A percentile compares a stretch with the other conserved stretches of the same genome.
phyloP scores from a whole-genome alignment of 805 yeast species.

The Yarrowia phangngaensis region DNA sequence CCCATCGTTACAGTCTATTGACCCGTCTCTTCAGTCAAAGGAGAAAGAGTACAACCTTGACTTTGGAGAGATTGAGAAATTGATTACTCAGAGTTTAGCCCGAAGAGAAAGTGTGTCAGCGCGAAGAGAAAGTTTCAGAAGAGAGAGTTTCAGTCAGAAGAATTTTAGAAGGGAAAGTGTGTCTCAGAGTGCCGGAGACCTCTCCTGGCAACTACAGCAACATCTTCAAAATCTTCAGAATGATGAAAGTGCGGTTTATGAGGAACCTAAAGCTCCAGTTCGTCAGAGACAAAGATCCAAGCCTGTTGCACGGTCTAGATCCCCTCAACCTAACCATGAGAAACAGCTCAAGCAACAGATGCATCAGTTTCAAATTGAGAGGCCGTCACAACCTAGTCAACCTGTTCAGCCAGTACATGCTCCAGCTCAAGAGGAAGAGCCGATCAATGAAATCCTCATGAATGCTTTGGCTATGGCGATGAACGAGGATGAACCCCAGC shows the following conservation, averaged over 20 bases:
- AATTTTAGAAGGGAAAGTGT: conserved; percentile 20
- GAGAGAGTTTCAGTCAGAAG: too few species aligned
- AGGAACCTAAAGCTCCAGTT: conserved; percentile 3
- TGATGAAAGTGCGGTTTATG: conserved; percentile 19
- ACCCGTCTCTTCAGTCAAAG: conserved; percentile 4
- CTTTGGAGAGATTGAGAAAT: conserved; percentile 20
- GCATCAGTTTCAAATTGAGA: conserved; percentile 26
- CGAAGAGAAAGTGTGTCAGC: conserved; percentile 15
- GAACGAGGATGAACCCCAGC: conserved; percentile 23
- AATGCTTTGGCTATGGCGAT: conserved; percentile 31
- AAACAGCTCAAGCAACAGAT: conserved; percentile 25
- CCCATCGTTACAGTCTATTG: too few species aligned
- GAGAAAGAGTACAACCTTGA: conserved; percentile 17
- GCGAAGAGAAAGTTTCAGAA: conserved; percentile 21
- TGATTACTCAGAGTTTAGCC: conserved; percentile 19
- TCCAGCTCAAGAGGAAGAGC: conserved; percentile 15
- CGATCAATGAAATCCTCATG: conserved; percentile 29
- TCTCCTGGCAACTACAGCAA: conserved; percentile 25
- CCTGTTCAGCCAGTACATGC: conserved; percentile 3
- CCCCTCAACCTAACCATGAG: conserved; percentile 20
- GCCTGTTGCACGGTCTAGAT: conserved; percentile 6
- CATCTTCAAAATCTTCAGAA: conserved; percentile 17
- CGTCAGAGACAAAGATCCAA: conserved; percentile 6
- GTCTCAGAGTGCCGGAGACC: conserved; percentile 17
- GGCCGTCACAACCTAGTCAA: conserved; percentile 6